Evolutionary conservation across 1,139 yeast species (phyloP).

Genomic region (Candida tetrigidarum): DNA sequence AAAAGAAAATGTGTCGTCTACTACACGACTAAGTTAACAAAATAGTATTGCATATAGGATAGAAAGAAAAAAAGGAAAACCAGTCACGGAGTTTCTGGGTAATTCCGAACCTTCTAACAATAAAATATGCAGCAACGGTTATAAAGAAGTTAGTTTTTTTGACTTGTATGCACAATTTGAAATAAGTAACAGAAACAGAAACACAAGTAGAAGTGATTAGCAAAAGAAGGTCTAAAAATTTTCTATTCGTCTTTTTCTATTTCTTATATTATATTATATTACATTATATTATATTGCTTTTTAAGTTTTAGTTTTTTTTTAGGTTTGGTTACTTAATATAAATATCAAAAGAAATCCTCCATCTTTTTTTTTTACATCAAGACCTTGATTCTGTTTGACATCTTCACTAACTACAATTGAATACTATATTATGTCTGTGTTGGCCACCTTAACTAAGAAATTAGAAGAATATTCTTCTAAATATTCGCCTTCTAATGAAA

Average conservation of each 20-base stretch:
- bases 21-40: not conserved
- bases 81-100: slow-evolving; percentile 6
- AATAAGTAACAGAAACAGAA: not conserved
- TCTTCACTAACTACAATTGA: too few species aligned
- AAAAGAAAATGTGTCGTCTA: too few species aligned
- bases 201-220: not conserved
- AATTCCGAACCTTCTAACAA: slow-evolving; percentile 2
- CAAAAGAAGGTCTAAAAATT: too few species aligned
- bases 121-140: not conserved
- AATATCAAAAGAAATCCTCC: too few species aligned
- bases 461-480: not conserved
- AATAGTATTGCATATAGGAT: not conserved
- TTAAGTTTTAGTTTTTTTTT: too few species aligned
- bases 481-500: not conserved
- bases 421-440: not conserved
- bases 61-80: not conserved
- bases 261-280: too few species aligned
- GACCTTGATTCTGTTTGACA: not conserved
- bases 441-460: slow-evolving; percentile 2
- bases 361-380: too few species aligned
- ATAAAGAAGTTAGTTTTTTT: too few species aligned
- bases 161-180: not conserved
- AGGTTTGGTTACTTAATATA: too few species aligned
- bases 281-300: too few species aligned
- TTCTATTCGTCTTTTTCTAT: too few species aligned